Conservation (phyloP, 306 rosid species). For the Calophaca sinica region DNA sequence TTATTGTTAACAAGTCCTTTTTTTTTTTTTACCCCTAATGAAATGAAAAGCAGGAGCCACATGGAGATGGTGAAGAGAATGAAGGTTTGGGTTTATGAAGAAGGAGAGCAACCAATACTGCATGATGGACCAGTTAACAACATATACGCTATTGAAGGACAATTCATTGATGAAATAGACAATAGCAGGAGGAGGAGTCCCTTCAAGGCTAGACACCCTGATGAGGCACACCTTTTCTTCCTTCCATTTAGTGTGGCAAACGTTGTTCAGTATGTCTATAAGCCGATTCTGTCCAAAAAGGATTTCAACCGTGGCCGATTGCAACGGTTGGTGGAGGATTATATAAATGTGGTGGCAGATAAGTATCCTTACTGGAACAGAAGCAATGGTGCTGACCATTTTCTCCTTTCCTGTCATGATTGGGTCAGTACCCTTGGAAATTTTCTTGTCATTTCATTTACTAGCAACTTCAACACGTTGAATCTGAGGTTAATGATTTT, state of each 20-base stretch:
- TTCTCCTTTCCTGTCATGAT: conserved; percentile 76
- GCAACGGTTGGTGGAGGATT: conserved; percentile 57
- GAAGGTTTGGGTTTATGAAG: conserved; percentile 65
- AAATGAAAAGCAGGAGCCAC: conserved; percentile 59
- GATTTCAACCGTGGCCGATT: conserved; percentile 61
- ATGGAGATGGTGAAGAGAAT: conserved; percentile 67
- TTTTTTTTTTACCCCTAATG: not conserved
- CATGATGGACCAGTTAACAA: conserved; percentile 65
- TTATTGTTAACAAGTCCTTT: not conserved
- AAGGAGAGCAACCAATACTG: conserved; percentile 69
- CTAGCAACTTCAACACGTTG: not conserved
- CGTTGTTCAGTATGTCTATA: conserved; percentile 54
- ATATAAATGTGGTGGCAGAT: conserved; percentile 36
- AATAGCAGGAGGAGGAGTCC: conserved; percentile 44
- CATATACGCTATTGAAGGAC: conserved; percentile 74
- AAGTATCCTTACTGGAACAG: conserved; percentile 66
- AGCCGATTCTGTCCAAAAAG: conserved; percentile 16
- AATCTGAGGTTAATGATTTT: not conserved
- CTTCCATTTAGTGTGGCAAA: conserved; percentile 64
- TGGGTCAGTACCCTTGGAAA: conserved; percentile 63
- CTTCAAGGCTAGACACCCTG: conserved; percentile 57
- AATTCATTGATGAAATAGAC: conserved; percentile 69
- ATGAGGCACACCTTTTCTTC: conserved; percentile 63
- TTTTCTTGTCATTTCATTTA: not conserved
- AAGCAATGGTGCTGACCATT: conserved; percentile 74